Conservation (phyloP, 352 stramenopile species). For the Phytopythium litorale region DNA sequence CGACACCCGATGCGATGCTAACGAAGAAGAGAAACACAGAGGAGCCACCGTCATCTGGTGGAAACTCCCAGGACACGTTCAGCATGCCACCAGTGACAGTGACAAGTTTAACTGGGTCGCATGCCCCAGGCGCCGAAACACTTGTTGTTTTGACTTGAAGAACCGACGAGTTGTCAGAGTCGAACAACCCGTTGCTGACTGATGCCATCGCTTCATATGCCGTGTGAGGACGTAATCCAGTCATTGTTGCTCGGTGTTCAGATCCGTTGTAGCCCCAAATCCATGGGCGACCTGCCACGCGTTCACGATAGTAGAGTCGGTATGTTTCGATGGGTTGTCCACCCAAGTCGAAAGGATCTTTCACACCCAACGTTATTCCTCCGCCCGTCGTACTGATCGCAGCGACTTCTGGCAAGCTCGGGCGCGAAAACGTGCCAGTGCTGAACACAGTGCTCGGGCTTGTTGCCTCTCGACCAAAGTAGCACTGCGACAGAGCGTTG, state of each 20-base stretch:
- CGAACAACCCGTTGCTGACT: slow-evolving; percentile 38
- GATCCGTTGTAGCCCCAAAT: slow-evolving; percentile 24
- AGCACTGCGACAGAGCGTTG: slow-evolving; percentile 44
- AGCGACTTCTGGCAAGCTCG: slow-evolving; percentile 22
- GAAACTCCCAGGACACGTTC: slow-evolving; percentile 36
- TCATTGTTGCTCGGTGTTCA: slow-evolving; percentile 25
- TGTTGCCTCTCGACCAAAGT: slow-evolving; percentile 22
- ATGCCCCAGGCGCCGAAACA: slow-evolving; percentile 46
- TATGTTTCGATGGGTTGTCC: slow-evolving; percentile 33
- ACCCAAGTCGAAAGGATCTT: slow-evolving; percentile 46
- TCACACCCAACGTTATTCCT: slow-evolving; percentile 38
- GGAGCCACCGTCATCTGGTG: slow-evolving; percentile 32
- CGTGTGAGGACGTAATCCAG: slow-evolving; percentile 20
- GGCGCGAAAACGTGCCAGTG: slow-evolving; percentile 23
- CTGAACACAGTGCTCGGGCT: slow-evolving; percentile 17
- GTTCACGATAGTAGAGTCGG: slow-evolving; percentile 34
- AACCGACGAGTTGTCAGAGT: slow-evolving; percentile 39
- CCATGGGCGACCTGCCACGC: slow-evolving; percentile 21
- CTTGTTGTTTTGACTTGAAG: slow-evolving; percentile 26
- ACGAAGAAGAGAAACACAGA: slow-evolving; percentile 26
- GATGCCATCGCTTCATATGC: slow-evolving; percentile 37
- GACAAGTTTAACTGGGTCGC: slow-evolving; percentile 11
- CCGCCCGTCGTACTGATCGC: slow-evolving; percentile 31
- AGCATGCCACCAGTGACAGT: slow-evolving; percentile 42
- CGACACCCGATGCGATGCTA: slow-evolving; percentile 19